Base-by-base conservation (phyloP, 2,329 filamentous ascomycete genomes). In the Daldinia sp. region DNA sequence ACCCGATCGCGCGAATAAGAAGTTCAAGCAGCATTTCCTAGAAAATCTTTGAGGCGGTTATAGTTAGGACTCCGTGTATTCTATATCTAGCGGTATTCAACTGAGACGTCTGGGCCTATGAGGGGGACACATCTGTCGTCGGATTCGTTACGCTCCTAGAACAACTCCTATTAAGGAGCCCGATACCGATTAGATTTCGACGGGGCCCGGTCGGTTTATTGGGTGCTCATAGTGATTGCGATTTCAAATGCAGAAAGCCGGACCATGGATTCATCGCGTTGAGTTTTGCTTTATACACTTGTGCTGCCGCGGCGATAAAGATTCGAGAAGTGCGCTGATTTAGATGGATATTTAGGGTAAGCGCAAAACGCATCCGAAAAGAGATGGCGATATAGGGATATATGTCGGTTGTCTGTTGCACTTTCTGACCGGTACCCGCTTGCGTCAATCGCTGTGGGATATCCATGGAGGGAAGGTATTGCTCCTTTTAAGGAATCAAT, bases 1-100 rank as follows among this genome's bases (percentile, higher is more conserved):
- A 2, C 88, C 90, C 13, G 94, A 98, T 75, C 83, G 95, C 19
- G 92, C 93, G 49, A 96, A 91, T 71, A 93, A 88, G 79, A 98
- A 97, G 79, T 96, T 96, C 78, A 97, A 95, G 78, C 83, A 87
- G 74, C 93, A 94, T 74, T 93, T 92, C 72, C 81, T 93, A 66
- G 84, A 88, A 49, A 88, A 91, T 67, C 76, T 96, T 11, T 96
- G 81, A 90, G 55, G 7, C n/a, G 15, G 13, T 35, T 23, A 9
- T 15, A 21, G 2, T 25, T 13, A 30, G 15, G 3, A 19, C 34
- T 30, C 19, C 3, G 11, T 34, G 15, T 23, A 23, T 13, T 17
- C 47, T 15, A 32, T 35, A n/a, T 17, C 10, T 15, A 25, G n/a
- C 13, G 7, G 15, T 49, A 29, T 34, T 15, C 10, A 5, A 32